A percentile compares a stretch with the other conserved stretches of the same genome.
These are phyloP conservation scores for Penicillium arizonense DNA, from an alignment of 495 filamentous ascomycete species.

Conservation along the genomic window DNA sequence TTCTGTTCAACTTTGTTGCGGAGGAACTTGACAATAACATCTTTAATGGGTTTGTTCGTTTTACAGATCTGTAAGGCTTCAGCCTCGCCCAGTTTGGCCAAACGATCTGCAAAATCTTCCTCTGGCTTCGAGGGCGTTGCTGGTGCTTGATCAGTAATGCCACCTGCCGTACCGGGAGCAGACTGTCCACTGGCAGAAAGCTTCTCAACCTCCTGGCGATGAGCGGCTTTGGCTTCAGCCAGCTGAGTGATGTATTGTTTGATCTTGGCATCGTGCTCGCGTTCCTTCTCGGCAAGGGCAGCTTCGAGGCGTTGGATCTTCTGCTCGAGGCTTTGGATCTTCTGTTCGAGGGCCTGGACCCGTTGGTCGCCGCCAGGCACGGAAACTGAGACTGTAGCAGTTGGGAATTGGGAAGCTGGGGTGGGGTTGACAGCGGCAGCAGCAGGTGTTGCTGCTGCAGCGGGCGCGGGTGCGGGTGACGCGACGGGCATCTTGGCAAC, in stretches of 20 bases:
- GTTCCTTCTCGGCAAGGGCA: slow-evolving; percentile 48
- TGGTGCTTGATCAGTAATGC: slow-evolving; percentile 28
- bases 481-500: slow-evolving; percentile 28
- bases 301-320: slow-evolving; percentile 50
- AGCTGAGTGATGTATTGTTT: slow-evolving; percentile 70
- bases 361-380: slow-evolving; percentile 31
- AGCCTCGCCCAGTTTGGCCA: slow-evolving; percentile 46
- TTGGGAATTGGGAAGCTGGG: slow-evolving; percentile 40
- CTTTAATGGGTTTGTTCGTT: slow-evolving; percentile 62
- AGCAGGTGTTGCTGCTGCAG: slow-evolving; percentile 2
- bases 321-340: slow-evolving; percentile 41
- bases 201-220: slow-evolving; percentile 60
- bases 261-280: slow-evolving; percentile 54
- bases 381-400: slow-evolving; percentile 20
- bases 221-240: slow-evolving; percentile 53
- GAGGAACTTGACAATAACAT: slow-evolving; percentile 23
- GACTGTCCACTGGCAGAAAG: slow-evolving; percentile 59
- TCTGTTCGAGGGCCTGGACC: slow-evolving; percentile 28
- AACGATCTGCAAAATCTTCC: slow-evolving; percentile 19
- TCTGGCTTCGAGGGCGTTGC: slow-evolving; percentile 35
- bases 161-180: slow-evolving; percentile 30
- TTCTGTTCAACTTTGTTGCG: slow-evolving; percentile 55
- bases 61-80: slow-evolving; percentile 64
- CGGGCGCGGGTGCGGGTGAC: neutral
- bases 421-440: slow-evolving; percentile 34